These are phyloP conservation scores for Saccharum spontaneum DNA, from an alignment of 176 grass and related monocot genomes.

Conservation along the genomic window DNA sequence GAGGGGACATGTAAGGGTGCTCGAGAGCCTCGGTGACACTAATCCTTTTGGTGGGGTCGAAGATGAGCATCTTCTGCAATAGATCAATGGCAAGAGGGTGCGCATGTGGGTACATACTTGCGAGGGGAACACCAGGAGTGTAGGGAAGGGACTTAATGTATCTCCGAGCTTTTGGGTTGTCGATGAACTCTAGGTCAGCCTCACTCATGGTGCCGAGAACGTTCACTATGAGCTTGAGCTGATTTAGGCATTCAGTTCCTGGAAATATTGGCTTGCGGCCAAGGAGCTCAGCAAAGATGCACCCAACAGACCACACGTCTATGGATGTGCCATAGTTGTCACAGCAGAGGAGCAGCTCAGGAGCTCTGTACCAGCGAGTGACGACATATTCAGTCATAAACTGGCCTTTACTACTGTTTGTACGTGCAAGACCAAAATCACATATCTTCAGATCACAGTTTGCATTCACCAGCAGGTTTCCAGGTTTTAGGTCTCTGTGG, in stretches of 20 bases:
- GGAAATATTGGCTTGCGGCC: constrained; percentile 61
- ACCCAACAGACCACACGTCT: constrained; percentile 61
- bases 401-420: constrained; percentile 53
- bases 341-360: constrained; percentile 57
- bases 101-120: constrained; percentile 51
- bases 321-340: constrained; percentile 65
- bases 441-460: constrained; percentile 73
- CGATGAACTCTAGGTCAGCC: constrained; percentile 58
- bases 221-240: constrained; percentile 61
- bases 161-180: constrained; percentile 57
- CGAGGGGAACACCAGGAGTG: constrained; percentile 45
- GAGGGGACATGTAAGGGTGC: constrained; percentile 60
- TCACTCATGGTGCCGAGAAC: constrained; percentile 60
- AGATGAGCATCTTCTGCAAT: constrained; percentile 62
- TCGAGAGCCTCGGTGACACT: constrained; percentile 50
- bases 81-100: constrained; percentile 58
- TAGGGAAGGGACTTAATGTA: constrained; percentile 58
- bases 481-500: constrained; percentile 70
- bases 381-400: constrained; percentile 73
- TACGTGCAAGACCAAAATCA: constrained; percentile 66
- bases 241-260: constrained; percentile 56
- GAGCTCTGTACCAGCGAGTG: constrained; percentile 65
- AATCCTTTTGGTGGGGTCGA: constrained; percentile 50
- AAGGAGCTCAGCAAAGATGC: constrained; percentile 62
- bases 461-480: constrained; percentile 58